A percentile compares a stretch with the other conserved stretches of the same genome.
These are phyloP conservation scores for Asparagopsis taxiformis DNA, from an alignment of 31 red algal species.

Conservation along the genomic window DNA sequence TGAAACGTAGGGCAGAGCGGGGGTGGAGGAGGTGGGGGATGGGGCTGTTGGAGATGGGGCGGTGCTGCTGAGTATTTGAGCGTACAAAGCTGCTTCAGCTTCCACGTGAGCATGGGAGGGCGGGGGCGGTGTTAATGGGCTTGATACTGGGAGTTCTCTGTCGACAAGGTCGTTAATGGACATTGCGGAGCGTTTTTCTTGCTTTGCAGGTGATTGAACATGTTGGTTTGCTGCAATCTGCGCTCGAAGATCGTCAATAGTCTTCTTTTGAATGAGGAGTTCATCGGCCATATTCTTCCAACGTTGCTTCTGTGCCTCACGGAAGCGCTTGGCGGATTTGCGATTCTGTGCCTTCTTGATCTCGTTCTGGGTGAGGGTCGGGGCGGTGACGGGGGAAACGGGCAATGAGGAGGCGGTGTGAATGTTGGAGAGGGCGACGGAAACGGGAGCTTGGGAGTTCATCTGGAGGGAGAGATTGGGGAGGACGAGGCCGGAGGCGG, in stretches of 20 bases:
- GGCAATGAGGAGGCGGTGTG: conserved; percentile 10
- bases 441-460: too few relatives aligned
- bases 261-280: conserved; percentile 23
- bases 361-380: conserved; percentile 38
- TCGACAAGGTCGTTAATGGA: conserved; percentile 55
- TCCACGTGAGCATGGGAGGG: conserved; percentile 17
- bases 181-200: conserved; percentile 31
- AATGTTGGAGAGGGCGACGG: conserved; percentile 11
- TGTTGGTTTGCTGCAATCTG: conserved; percentile 31
- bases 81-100: conserved; percentile 55
- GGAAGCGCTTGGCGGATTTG: conserved; percentile 70
- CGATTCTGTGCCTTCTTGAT: conserved; percentile 78
- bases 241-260: conserved; percentile 28
- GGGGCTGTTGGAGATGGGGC: too few relatives aligned
- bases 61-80: conserved; percentile 34
- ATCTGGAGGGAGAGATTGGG: conserved; percentile 39
- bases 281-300: conserved; percentile 72
- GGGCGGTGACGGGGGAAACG: conserved; percentile 10
- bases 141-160: too few relatives aligned
- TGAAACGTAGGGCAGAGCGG: conserved; percentile 40
- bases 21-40: too few relatives aligned
- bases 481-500: conserved; percentile 31
- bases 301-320: conserved; percentile 71
- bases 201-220: too few relatives aligned
- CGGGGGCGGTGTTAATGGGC: not conserved